These are phyloP conservation scores for Fragilariopsis cylindrus DNA, from an alignment of 108 stramenopile species.

Conservation along the genomic window DNA sequence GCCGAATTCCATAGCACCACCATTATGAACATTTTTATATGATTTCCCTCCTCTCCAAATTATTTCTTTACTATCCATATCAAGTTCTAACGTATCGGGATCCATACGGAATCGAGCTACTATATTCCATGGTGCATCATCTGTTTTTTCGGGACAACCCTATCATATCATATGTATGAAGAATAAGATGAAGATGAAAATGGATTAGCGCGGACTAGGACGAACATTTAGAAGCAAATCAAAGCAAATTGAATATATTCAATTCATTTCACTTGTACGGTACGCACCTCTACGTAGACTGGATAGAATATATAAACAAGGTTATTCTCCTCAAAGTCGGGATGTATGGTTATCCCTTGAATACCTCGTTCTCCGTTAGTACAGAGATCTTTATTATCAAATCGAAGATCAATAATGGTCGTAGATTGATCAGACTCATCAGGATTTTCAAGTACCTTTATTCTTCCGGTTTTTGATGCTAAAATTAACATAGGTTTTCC, in stretches of 20 bases:
- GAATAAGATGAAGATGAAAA: not conserved
- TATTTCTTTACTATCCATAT: constrained; percentile 7
- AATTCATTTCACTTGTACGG: not conserved
- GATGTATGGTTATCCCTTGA: constrained; percentile 14
- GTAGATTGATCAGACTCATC: constrained; percentile 24
- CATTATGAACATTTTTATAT: constrained; percentile 27
- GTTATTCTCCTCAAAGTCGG: constrained; percentile 26
- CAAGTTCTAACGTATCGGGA: not conserved
- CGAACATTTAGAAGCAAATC: no score
- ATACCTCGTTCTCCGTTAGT: constrained; percentile 38
- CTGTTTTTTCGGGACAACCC: constrained; percentile 10
- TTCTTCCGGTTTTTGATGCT: constrained; percentile 7
- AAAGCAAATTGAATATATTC: not conserved
- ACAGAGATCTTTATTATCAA: constrained; percentile 18
- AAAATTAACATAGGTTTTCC: constrained; percentile 2
- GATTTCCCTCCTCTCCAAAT: constrained; percentile 17
- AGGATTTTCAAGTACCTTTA: constrained; percentile 15
- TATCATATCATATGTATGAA: constrained; percentile 5
- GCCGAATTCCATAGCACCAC: constrained; percentile 34
- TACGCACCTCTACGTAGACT: not conserved
- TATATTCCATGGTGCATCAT: constrained; percentile 29
- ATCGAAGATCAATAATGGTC: constrained; percentile 6
- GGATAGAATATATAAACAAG: constrained; percentile 31
- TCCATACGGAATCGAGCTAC: constrained; percentile 24
- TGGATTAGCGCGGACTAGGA: not conserved